Percentiles rank a stretch among this genome's conserved stretches.
Evolutionary conservation across 129 eudicot species (phyloP).

Genomic region (Arctium lappa): DNA sequence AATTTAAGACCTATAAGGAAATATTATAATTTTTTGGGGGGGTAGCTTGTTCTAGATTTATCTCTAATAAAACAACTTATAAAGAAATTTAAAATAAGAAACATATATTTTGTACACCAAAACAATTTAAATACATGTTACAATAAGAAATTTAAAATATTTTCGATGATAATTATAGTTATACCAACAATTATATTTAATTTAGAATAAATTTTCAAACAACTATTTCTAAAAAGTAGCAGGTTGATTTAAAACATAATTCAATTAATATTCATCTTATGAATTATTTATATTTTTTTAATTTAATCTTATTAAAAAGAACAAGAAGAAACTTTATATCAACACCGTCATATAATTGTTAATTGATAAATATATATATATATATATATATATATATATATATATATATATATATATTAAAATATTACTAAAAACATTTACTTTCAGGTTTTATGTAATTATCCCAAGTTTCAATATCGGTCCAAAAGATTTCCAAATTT

Average conservation of each 20-base stretch:
- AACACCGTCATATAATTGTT: background rate
- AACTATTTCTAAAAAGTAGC: background rate
- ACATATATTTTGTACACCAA: background rate
- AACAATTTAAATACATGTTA: background rate
- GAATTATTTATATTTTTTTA: background rate
- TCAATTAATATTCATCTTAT: background rate
- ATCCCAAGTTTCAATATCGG: background rate
- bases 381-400: too few species aligned
- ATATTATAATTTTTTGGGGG: too few species aligned
- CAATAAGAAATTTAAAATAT: background rate
- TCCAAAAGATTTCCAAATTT: conserved; percentile 22
- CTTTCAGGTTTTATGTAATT: background rate
- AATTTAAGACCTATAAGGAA: too few species aligned
- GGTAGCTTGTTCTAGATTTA: too few species aligned
- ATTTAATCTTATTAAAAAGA: background rate
- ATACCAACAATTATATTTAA: too few species aligned
- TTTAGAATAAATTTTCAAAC: background rate
- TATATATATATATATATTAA: background rate
- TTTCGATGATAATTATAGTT: too few species aligned
- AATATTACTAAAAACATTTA: background rate
- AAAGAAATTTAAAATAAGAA: too few species aligned
- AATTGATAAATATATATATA: too few species aligned
- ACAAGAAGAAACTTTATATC: background rate
- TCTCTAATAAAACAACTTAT: too few species aligned
- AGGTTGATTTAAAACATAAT: background rate